Conservation (phyloP, 805 yeast species). For the Candida quercuum region DNA sequence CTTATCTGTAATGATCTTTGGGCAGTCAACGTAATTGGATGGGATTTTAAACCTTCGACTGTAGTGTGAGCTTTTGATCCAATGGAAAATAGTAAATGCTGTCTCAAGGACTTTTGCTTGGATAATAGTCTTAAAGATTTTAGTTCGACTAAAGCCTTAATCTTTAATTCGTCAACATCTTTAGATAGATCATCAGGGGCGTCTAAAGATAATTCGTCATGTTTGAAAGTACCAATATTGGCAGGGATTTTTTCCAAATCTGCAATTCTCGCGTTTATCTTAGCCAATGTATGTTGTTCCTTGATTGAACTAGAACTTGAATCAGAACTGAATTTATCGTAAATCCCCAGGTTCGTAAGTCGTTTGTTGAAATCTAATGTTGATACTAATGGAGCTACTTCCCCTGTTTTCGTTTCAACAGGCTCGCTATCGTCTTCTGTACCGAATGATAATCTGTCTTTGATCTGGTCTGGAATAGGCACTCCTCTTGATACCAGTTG, state of each 20-base stretch:
- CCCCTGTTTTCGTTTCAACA: too few species aligned
- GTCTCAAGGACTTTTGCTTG: slow-evolving; percentile 67
- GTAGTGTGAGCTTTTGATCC: slow-evolving; percentile 53
- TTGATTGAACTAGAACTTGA: slow-evolving; percentile 26
- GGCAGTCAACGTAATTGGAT: slow-evolving; percentile 57
- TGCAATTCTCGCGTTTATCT: slow-evolving; percentile 50
- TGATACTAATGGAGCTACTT: slow-evolving; percentile 21
- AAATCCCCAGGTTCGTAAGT: slow-evolving; percentile 25
- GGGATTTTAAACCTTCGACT: slow-evolving; percentile 43
- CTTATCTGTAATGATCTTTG: slow-evolving; percentile 65
- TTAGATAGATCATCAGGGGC: slow-evolving; percentile 41
- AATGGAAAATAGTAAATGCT: slow-evolving; percentile 46
- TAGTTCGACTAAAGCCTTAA: slow-evolving; percentile 64
- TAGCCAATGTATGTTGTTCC: slow-evolving; percentile 36
- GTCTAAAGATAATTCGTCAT: slow-evolving; percentile 36
- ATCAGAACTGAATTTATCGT: slow-evolving; percentile 22
- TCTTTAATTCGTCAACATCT: slow-evolving; percentile 51
- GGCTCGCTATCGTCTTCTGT: background rate
- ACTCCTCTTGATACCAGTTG: slow-evolving; percentile 61
- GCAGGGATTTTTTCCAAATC: slow-evolving; percentile 66
- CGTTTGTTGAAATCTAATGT: slow-evolving; percentile 26
- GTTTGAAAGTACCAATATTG: slow-evolving; percentile 55
- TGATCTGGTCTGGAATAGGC: slow-evolving; percentile 53
- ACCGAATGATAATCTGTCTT: slow-evolving; percentile 31
- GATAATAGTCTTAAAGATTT: slow-evolving; percentile 61